Percentiles rank a stretch among this genome's conserved stretches.
Conservation (phyloP, 2,329 filamentous ascomycete species). For the Xylariaceae sp. region DNA sequence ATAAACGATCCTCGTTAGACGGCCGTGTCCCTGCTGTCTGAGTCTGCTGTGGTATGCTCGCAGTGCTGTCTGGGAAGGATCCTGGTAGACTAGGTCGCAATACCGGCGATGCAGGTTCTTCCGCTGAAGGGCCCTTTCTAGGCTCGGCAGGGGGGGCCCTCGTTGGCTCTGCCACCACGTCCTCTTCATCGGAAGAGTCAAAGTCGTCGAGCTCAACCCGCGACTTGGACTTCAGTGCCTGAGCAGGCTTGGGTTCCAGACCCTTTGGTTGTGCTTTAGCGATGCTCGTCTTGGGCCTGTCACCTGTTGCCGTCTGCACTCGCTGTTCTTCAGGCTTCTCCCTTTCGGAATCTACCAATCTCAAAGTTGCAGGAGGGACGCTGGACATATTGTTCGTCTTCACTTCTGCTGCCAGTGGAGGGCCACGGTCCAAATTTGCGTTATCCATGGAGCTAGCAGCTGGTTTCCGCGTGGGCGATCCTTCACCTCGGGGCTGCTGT, state of each 20-base stretch:
- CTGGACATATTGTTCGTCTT: slow-evolving; percentile 48
- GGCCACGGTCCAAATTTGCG: slow-evolving; percentile 35
- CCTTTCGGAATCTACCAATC: slow-evolving; percentile 53
- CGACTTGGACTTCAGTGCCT: slow-evolving; percentile 53
- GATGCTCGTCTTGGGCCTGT: slow-evolving; percentile 34
- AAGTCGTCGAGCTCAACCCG: slow-evolving; percentile 67
- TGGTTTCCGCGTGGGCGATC: slow-evolving; percentile 41
- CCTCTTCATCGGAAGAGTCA: slow-evolving; percentile 51
- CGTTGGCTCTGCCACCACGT: slow-evolving; percentile 30
- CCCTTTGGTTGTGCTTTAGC: slow-evolving; percentile 40
- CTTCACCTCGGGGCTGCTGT: slow-evolving; percentile 47
- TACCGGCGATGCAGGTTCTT: slow-evolving; percentile 13
- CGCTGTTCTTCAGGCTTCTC: slow-evolving; percentile 38
- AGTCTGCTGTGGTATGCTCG: slow-evolving; percentile 29
- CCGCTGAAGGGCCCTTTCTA: slow-evolving; percentile 21
- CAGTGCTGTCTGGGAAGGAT: slow-evolving; percentile 38
- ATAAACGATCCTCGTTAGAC: slow-evolving; percentile 42
- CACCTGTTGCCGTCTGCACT: slow-evolving; percentile 37
- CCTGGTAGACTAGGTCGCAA: slow-evolving; percentile 35
- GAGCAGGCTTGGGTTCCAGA: slow-evolving; percentile 48
- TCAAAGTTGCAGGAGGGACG: slow-evolving; percentile 50
- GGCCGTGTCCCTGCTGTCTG: slow-evolving; percentile 29
- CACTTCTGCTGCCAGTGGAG: slow-evolving; percentile 24
- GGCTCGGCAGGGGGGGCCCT: slow-evolving; percentile 24
- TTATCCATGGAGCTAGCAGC: slow-evolving; percentile 25